Percentiles rank a stretch among this genome's conserved stretches.
phyloP scores from a whole-genome alignment of 495 filamentous ascomycete genomes.

The Chaetomium cochliodes region DNA sequence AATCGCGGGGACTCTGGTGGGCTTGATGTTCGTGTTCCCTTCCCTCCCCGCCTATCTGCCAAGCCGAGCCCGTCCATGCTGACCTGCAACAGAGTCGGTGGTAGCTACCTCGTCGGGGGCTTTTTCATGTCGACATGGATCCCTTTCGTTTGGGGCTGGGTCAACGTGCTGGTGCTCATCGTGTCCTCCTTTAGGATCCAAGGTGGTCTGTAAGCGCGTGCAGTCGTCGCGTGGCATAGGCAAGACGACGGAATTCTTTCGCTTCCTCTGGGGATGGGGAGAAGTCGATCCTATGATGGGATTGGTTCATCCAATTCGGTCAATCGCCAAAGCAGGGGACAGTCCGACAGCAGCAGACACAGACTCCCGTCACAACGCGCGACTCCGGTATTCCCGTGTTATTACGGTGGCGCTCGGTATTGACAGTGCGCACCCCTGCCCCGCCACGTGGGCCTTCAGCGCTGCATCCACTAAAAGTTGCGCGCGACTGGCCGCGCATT shows the following conservation, averaged over 20 bases:
- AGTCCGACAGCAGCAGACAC: too few species aligned
- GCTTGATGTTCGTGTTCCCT: conserved; percentile 68
- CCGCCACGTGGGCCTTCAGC: conserved; percentile 1
- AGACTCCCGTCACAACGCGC: too few species aligned
- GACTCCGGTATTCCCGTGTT: too few species aligned
- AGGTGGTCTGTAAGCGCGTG: conserved; percentile 62
- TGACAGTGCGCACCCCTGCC: not conserved
- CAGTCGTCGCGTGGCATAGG: not conserved
- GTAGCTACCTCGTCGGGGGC: conserved; percentile 81
- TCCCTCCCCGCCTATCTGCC: not conserved
- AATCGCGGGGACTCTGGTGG: conserved; percentile 84
- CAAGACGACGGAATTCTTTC: too few species aligned
- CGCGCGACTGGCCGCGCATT: not conserved
- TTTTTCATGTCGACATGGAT: conserved; percentile 98
- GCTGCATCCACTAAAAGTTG: conserved; percentile 9
- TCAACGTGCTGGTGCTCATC: conserved; percentile 86
- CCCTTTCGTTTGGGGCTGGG: conserved; percentile 88
- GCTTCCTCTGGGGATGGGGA: too few species aligned
- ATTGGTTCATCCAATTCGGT: too few species aligned
- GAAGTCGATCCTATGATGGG: too few species aligned
- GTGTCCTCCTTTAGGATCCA: conserved; percentile 93
- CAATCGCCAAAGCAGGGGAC: too few species aligned
- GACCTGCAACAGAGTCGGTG: conserved; percentile 64
- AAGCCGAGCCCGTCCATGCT: conserved; percentile 24
- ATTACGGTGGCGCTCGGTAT: too few species aligned